Evolutionary conservation across 2,329 filamentous ascomycete genomes (phyloP).

Genomic region (Microsporum ferrugineum): DNA sequence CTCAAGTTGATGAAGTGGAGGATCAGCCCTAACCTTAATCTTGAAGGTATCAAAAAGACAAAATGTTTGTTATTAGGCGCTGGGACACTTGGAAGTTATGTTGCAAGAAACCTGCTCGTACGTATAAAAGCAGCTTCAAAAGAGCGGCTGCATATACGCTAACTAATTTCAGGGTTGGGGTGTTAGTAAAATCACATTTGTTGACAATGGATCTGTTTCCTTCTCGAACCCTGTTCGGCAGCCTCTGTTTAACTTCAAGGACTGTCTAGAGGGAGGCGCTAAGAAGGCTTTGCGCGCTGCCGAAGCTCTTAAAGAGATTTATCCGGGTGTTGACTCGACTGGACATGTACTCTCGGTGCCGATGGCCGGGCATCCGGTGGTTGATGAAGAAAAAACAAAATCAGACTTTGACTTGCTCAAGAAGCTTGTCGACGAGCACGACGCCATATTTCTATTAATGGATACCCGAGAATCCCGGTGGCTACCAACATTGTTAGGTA

Average conservation of each 20-base stretch:
- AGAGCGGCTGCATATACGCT: not conserved
- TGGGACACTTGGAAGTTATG: slow-evolving; percentile 86
- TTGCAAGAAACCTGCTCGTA: slow-evolving; percentile 72
- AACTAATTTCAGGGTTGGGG: slow-evolving; percentile 58
- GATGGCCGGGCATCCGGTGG: slow-evolving; percentile 87
- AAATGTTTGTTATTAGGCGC: slow-evolving; percentile 85
- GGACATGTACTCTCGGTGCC: slow-evolving; percentile 79
- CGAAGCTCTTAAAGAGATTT: slow-evolving; percentile 69
- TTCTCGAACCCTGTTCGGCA: slow-evolving; percentile 96
- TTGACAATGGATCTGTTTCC: slow-evolving; percentile 86
- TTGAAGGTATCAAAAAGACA: slow-evolving; percentile 79
- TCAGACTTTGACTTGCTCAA: slow-evolving; percentile 65
- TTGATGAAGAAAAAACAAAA: slow-evolving; percentile 57
- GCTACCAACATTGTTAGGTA: slow-evolving; percentile 93
- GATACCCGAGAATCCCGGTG: slow-evolving; percentile 89
- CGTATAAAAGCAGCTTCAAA: slow-evolving; percentile 8
- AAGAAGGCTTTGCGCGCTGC: slow-evolving; percentile 75
- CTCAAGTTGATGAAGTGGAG: slow-evolving; percentile 99
- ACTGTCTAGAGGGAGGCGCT: slow-evolving; percentile 74
- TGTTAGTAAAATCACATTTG: slow-evolving; percentile 85
- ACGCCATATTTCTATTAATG: slow-evolving; percentile 93
- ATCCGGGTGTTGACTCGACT: slow-evolving; percentile 72
- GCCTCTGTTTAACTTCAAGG: slow-evolving; percentile 79
- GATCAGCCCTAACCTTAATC: slow-evolving; percentile 74
- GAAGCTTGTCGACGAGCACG: slow-evolving; percentile 67